Evolutionary conservation across 2,329 filamentous ascomycete genomes (phyloP).

Genomic region (Dactylellina drechsleri): DNA sequence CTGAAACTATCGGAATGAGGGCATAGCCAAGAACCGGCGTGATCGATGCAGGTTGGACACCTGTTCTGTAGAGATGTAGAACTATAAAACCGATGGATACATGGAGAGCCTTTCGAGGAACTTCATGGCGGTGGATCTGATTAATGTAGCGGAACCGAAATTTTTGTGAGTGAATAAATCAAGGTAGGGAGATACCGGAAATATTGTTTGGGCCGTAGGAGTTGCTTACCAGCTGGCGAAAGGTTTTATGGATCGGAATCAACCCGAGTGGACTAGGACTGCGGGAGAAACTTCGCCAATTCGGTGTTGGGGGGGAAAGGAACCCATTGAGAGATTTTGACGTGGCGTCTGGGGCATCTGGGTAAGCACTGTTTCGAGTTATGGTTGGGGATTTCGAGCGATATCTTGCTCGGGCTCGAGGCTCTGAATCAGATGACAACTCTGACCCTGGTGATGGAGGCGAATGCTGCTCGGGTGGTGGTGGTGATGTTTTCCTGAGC

Average conservation of each 20-base stretch:
- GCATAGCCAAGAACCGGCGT: slow-evolving; percentile 83
- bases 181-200: no score
- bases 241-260: slow-evolving; percentile 93
- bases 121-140: slow-evolving; percentile 85
- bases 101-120: slow-evolving; percentile 90
- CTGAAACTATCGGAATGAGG: slow-evolving; percentile 82
- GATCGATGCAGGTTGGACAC: slow-evolving; percentile 79
- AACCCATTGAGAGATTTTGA: slow-evolving; percentile 26
- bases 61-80: slow-evolving; percentile 82
- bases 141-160: no score
- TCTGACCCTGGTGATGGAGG: not conserved
- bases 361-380: slow-evolving; percentile 1
- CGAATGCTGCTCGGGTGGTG: slow-evolving; percentile 15
- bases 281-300: slow-evolving; percentile 86
- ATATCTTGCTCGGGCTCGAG: slow-evolving; percentile 45
- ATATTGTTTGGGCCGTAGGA: no score
- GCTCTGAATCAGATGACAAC: slow-evolving; percentile 37
- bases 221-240: slow-evolving; percentile 78
- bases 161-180: no score
- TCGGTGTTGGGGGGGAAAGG: slow-evolving; percentile 59
- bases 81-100: slow-evolving; percentile 97
- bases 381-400: slow-evolving; percentile 36
- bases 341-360: not conserved
- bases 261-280: slow-evolving; percentile 92
- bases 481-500: slow-evolving; percentile 46